Base-by-base conservation (phyloP, 768 basidiomycete genomes). In the Lactifluus piperatus region DNA sequence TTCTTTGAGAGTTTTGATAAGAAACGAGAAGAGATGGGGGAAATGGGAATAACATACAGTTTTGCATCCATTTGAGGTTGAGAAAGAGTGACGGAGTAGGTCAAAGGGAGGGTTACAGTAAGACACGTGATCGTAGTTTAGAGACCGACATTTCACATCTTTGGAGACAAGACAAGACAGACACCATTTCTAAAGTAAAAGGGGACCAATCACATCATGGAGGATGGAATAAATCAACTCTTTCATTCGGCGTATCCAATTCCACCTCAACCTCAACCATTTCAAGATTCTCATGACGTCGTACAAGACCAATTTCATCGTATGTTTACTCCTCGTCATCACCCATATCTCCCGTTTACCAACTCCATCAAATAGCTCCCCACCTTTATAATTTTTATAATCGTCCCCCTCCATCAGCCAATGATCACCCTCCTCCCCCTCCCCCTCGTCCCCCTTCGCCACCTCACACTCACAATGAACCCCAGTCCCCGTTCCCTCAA, bases 201-300 rank as follows among this genome's bases (percentile, higher is more conserved):
- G 34, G 34, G 34, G 34, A 34, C 34, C 34, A 34, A 34, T 34
- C 62, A 70, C 59, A 34, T 34, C 62, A 70, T 61, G 68, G 71
- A 71, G 69, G 77, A 79, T 75, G 76, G 74, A 72, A 81, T 80
- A 74, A 79, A 79, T 79, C 78, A 79, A 68, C 77, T 83, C 73
- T 83, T 82, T 77, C 75, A 78, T 65, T 69, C 79, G 71, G 76
- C 77, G 69, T 79, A 81, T 73, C 79, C 81, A 66, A 71, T 75
- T 57, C 64, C 70, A 58, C 74, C 74, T 62, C 65, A 69, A 60
- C 64, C 54, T 44, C 58, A 65, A 34, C 63, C 69, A 70, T 75
- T 66, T 68, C 70, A 67, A 65, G 68, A 68, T 73, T 69, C 62
- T 68, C 55, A 63, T n/a, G 30, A 41, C 41, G 53, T 58, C 32